Base-by-base conservation (phyloP, 2,329 filamentous ascomycete genomes). In the Cadophora malorum region DNA sequence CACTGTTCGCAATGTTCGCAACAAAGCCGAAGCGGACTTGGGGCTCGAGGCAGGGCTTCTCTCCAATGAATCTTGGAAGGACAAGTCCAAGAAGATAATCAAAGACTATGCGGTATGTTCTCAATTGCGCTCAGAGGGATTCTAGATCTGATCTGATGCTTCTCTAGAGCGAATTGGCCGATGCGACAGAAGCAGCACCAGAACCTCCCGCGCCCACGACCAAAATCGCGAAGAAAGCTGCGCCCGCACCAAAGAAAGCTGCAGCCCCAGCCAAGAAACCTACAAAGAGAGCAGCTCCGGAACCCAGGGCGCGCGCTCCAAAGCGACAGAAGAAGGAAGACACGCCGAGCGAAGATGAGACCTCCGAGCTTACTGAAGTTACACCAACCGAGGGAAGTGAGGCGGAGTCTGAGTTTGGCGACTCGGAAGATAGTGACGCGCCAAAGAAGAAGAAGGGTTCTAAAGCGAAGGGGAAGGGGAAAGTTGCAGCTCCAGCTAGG, bases 1-100 rank as follows among this genome's bases (percentile, higher is more conserved):
- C 9, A 85, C 85, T 0, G 86, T 90, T 68, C 89, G 88, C 72
- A 81, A 80, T 61, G 82, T 88, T 65, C 86, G 88, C 65, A 82
- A 84, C 68, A 79, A 79, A 55, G 83, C 82, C 1, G 86, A 88
- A 68, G 77, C 83, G 35, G 77, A 83, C 53, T 77, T 86, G 0
- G 78, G 75, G 0, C 80, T 90, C 1, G 81, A 83, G 0, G 77
- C 82, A 0, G 84, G 82, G 0, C 88, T 88, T 69, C 83, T 90
- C 61, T 79, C 79, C 16, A 70, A 75, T 1, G 78, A 71, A 0
- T 78, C 83, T 19, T 90, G 88, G 88, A 89, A 90, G 75, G 76
- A 79, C 4, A 83, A 81, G 71, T 89, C 86, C 76, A 90, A 89
- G 73, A 75, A 77, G 0, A 73, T 89, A n/a, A 88, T 90, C 70